Base-by-base conservation (phyloP, 306 rosid genomes). In the Ormosia semicastrata region DNA sequence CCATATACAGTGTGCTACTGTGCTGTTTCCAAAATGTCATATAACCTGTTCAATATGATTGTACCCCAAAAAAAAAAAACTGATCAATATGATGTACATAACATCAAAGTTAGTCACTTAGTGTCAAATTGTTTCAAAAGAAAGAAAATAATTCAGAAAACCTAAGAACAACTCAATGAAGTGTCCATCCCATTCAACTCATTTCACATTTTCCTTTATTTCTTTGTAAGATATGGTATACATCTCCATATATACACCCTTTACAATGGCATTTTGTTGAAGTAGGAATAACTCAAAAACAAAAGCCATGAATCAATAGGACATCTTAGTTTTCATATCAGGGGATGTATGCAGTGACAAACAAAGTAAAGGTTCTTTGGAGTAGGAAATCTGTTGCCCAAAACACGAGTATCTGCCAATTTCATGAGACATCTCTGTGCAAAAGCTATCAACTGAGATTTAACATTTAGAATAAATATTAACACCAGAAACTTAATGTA, bases 401-500 rank as follows among this genome's bases (percentile, higher is more conserved):
- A 75, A 57, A 46, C 43, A 53, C 2, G 7, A 56, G 43, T 49
- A 64, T 71, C 80, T 65, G 24, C 63, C 59, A 30, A 83, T 66
- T 50, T 37, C 85, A 66, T 14, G 9, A 65, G 73, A 46, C 50
- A 73, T 71, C 36, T 72, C 40, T 32, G 11, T 14, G 46, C 47
- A 81, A 67, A 49, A 73, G 53, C 34, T 66, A 73, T 81, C 75
- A 84, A 52, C 76, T 67, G 41, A 54, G 46, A 77, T 36, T 8
- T 8, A 67, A 78, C 24, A 50, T 44, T 40, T 41, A 52, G 7
- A 80, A 79, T 50, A 44, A 75, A 53, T 47, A 60, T 67, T 83
- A 36, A 75, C 69, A 67, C 76, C 64, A 39, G 76, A 32, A 75
- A 84, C 78, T 32, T 60, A 75, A 40, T 71, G 54, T 89, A 95